These are phyloP conservation scores for Violaceomyces palustris DNA, from an alignment of 1,284 basidiomycete species.

Conservation along the genomic window DNA sequence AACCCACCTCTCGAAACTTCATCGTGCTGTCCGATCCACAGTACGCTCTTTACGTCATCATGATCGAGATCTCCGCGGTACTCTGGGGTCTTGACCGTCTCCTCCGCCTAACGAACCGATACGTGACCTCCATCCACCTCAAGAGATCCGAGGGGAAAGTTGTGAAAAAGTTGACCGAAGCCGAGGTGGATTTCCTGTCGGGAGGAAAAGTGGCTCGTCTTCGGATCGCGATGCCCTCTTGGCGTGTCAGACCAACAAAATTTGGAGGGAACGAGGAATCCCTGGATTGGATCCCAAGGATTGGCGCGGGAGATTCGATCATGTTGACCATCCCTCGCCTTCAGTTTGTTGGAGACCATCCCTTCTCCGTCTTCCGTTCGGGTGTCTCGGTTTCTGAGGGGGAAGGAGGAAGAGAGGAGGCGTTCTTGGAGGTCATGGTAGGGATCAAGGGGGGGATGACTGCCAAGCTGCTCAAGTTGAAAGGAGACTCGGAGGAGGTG, in stretches of 20 bases:
- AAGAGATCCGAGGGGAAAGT: background rate
- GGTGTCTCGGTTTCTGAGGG: slow-evolving; percentile 18
- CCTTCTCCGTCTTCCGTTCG: slow-evolving; percentile 25
- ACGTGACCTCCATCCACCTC: slow-evolving; percentile 9
- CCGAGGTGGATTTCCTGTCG: slow-evolving; percentile 3
- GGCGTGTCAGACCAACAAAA: slow-evolving; percentile 7
- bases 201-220: slow-evolving; percentile 1
- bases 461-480: slow-evolving; percentile 5
- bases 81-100: slow-evolving; percentile 27
- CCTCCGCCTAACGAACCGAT: slow-evolving; percentile 10
- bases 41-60: slow-evolving; percentile 15
- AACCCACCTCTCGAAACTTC: background rate
- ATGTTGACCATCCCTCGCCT: slow-evolving; percentile 22
- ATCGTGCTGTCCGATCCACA: background rate
- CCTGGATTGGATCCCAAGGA: slow-evolving; percentile 3
- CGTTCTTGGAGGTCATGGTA: slow-evolving; percentile 20
- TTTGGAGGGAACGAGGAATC: too few relatives aligned
- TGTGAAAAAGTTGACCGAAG: slow-evolving; percentile 6
- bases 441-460: slow-evolving; percentile 26
- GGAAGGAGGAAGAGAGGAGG: slow-evolving; percentile 12
- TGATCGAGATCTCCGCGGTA: slow-evolving; percentile 16
- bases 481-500: background rate
- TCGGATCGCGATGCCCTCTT: slow-evolving; percentile 16
- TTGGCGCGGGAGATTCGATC: slow-evolving; percentile 25
- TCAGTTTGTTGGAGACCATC: slow-evolving; percentile 30